Evolutionary conservation across 1,284 basidiomycete species (phyloP), one percentile per base, ranked within the genome.

Genomic region (Coriolopsis trogii): DNA sequence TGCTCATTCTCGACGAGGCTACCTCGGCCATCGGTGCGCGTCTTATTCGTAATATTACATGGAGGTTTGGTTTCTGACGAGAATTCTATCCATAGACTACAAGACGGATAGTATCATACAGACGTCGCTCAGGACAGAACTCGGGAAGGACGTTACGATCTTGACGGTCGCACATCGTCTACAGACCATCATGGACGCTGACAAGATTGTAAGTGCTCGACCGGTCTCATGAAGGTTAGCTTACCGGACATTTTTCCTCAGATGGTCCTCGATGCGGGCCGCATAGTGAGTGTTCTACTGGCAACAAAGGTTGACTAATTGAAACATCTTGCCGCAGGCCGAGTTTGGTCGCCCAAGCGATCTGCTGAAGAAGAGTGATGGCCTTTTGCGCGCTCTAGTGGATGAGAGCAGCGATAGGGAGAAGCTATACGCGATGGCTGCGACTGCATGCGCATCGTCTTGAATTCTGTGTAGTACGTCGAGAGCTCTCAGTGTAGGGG

Each of bases 141-240:
- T 87, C 24, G 72, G 68, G 9, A 66, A 71, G 3, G 81, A 81
- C 52, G 79, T 80, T 7, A 87, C 84, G 0, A 64, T 88, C 4
- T 75, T 88, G 39, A 87, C 83, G 12, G 73, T 88, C 41, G 87
- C 87, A 1, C 86, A 88, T 66, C 79, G 86, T 29, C 68, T 89
- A 10, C 84, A 85, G 60, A 88, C 85, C 1, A 83, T 88, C 58
- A 85, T 86, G 74, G 85, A 87, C 55, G 77, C 81, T 0, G 73
- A 73, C 61, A 72, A 69, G 49, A 69, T 71, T 34, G 67, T 67
- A 56, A 49, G 74, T 63, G 56, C 60, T n/a, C 21, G 59, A 8
- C 56, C 60, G 30, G 53, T 51, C 7, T 59, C 56, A 2, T 20
- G 1, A 41, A 15, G 53, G 21, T 12, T 18, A 16, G n/a, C 34